A percentile compares a stretch with the other conserved stretches of the same genome.
Evolutionary conservation across 805 yeast genomes (phyloP).

Genomic region (Hanseniaspora vineae): DNA sequence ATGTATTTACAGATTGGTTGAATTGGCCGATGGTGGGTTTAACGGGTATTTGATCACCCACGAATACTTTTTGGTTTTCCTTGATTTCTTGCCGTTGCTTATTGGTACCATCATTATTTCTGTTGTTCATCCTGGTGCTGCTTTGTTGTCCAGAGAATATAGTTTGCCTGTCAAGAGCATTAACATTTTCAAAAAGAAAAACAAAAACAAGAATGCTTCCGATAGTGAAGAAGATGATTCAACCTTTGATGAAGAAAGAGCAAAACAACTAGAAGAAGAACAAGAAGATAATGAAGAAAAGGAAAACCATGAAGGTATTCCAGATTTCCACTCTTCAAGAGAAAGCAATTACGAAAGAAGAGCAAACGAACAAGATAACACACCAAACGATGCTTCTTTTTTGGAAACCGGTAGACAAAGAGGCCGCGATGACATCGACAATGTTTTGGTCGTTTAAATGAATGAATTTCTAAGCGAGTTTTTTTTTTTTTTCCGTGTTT

Average conservation of each 20-base stretch:
- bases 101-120: constrained; percentile 35
- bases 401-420: too few species aligned
- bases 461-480: neutral
- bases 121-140: constrained; percentile 48
- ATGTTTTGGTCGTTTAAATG: neutral
- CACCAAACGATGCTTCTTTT: neutral
- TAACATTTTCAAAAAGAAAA: too few species aligned
- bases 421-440: neutral
- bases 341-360: too few species aligned
- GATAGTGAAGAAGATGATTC: neutral
- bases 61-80: constrained; percentile 43
- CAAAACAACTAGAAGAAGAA: neutral
- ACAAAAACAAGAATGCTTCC: too few species aligned
- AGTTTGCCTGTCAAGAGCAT: neutral
- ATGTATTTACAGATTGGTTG: constrained; percentile 62
- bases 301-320: neutral
- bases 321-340: too few species aligned
- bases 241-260: neutral
- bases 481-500: neutral
- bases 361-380: neutral
- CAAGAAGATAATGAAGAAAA: neutral
- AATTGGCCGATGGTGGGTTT: constrained; percentile 60
- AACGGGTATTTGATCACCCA: constrained; percentile 47
- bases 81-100: constrained; percentile 53
- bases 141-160: neutral